Evolutionary conservation across 768 basidiomycete genomes (phyloP), one percentile per base, ranked within the genome.

Genomic region (Butyriboletus loyo): DNA sequence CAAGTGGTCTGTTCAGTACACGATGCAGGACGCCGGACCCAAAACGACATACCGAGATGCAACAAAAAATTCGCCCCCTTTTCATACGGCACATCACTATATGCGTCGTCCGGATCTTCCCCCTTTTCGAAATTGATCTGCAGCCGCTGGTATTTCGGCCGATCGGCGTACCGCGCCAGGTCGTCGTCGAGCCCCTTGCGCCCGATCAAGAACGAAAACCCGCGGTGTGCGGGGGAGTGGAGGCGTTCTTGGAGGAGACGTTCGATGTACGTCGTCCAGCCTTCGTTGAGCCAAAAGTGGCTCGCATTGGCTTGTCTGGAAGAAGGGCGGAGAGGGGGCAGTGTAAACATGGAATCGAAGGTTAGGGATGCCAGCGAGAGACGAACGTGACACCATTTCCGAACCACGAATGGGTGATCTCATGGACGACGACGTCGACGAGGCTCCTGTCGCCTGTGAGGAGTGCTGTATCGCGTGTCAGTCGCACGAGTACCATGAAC

Each of bases 181-280:
- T 86, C 83, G 53, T 90, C 87, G 22, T 77, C 72, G 30, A 97
- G 75, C 0, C 78, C 77, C 55, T 88, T 89, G 17, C 77, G 74
- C 1, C 92, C 93, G 52, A 90, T 86, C 53, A 91, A 71, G 69
- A 77, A 95, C 13, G 83, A 82, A 65, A 98, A 90, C 17, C 83
- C 91, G 38, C 93, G 84, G 48, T 86, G 84, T 0, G 85, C 83
- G 17, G 88, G 83, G 0, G 87, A 81, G 67, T 92, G 83, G 4
- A 93, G 72, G 39, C 75, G 72, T 53, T 84, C 76, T 43, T 84
- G 83, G 47, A 96, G 74, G 7, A 96, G 71, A 15, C 93, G 84
- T 66, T 98, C 95, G 28, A 90, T 85, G 64, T 94, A 98, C 0
- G 90, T 94, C 30, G 95, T 97, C 87, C 90, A 95, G 25, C 92